Conservation (phyloP, 1,284 basidiomycete genomes). For the Ustilago cynodontis region DNA sequence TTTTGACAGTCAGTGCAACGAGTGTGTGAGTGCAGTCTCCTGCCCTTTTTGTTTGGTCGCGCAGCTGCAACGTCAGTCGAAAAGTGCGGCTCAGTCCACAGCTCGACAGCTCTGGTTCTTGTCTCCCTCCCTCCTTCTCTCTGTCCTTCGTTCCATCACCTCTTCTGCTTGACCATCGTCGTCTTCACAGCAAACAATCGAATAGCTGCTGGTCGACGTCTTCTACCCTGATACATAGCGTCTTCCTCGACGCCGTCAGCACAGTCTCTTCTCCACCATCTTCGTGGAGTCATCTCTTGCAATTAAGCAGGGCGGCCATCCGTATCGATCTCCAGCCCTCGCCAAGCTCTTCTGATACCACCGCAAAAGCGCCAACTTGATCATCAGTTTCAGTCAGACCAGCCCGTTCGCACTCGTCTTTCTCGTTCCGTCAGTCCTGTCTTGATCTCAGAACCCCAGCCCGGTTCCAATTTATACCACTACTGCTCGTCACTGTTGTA, state of each 20-base stretch:
- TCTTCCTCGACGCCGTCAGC: background rate
- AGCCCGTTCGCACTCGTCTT: background rate
- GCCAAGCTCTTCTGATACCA: background rate
- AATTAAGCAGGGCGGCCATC: background rate
- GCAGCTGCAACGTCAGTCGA: background rate
- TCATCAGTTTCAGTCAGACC: background rate
- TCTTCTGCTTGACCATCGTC: background rate
- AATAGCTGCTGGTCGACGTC: background rate
- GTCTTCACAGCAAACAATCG: background rate
- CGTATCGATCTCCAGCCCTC: background rate
- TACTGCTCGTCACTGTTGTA: background rate
- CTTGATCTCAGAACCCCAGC: background rate
- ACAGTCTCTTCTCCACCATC: background rate
- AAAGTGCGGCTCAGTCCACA: slow-evolving; percentile 3
- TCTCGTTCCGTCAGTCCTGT: slow-evolving; percentile 1
- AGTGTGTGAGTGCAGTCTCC: background rate
- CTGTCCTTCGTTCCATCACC: background rate
- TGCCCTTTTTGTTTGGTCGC: background rate
- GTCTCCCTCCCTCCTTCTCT: background rate
- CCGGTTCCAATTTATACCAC: background rate
- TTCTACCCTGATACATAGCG: background rate
- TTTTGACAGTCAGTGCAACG: slow-evolving; percentile 9
- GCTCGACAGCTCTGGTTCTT: background rate
- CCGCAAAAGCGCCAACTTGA: too few species aligned
- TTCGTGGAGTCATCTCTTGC: background rate